Percentiles rank a stretch among this genome's conserved stretches.
These are phyloP conservation scores for Leccinum boreale DNA, from an alignment of 768 basidiomycete species.

Conservation along the genomic window DNA sequence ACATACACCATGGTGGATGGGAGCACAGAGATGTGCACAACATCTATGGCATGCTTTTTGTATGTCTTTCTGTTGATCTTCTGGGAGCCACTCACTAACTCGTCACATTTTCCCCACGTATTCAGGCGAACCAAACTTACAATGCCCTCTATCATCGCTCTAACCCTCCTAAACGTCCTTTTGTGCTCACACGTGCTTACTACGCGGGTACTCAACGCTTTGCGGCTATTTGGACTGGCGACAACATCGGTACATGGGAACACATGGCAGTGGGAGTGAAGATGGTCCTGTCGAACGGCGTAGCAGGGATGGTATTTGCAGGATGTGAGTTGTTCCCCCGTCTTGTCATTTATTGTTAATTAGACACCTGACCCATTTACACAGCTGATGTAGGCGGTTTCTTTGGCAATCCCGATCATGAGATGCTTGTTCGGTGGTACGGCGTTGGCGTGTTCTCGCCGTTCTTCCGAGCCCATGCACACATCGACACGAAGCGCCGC, in stretches of 20 bases:
- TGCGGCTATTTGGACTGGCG: constrained; percentile 98
- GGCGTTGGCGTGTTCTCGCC: constrained; percentile 93
- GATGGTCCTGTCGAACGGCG: constrained; percentile 86
- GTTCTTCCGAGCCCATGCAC: constrained; percentile 98
- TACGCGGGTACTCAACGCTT: constrained; percentile 94
- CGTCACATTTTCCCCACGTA: background rate
- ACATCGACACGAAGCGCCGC: constrained; percentile 95
- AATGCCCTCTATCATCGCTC: constrained; percentile 78
- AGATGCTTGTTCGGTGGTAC: constrained; percentile 97
- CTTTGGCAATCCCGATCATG: constrained; percentile 93
- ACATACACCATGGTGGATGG: constrained; percentile 90
- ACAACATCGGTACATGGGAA: constrained; percentile 97
- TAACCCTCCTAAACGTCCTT: constrained; percentile 76
- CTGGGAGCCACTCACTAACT: background rate
- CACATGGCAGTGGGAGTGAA: constrained; percentile 93
- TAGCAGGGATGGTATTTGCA: constrained; percentile 87
- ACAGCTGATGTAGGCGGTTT: constrained; percentile 97
- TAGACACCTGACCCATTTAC: constrained; percentile 3
- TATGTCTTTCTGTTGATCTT: constrained; percentile 33
- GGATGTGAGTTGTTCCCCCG: constrained; percentile 62
- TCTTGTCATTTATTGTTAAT: background rate
- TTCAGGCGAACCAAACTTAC: constrained; percentile 77
- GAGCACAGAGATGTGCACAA: constrained; percentile 98
- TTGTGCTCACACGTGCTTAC: constrained; percentile 94
- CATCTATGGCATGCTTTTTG: constrained; percentile 93